Conservation (phyloP, 805 yeast genomes). For the Ogataea philodendri region DNA sequence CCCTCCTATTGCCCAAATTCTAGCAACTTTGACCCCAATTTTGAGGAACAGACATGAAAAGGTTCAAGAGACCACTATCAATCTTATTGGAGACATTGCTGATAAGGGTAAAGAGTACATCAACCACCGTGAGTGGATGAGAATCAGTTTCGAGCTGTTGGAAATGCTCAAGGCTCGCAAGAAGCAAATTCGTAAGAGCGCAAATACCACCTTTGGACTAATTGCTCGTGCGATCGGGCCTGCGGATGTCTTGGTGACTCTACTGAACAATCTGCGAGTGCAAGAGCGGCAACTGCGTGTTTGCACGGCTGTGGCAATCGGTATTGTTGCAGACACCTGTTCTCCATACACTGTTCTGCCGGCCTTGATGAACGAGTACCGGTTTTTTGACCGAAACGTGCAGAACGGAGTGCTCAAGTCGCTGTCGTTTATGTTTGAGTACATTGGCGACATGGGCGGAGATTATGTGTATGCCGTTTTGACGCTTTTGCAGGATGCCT, state of each 20-base stretch:
- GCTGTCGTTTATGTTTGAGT: constrained; percentile 86
- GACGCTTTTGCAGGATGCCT: constrained; percentile 82
- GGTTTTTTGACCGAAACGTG: constrained; percentile 87
- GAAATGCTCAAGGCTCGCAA: constrained; percentile 84
- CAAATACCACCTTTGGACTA: constrained; percentile 87
- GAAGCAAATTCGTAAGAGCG: constrained; percentile 74
- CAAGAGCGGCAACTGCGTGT: constrained; percentile 96
- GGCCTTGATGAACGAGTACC: constrained; percentile 91
- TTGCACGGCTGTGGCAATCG: constrained; percentile 97
- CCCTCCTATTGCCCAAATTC: constrained; percentile 78
- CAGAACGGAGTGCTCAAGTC: constrained; percentile 96
- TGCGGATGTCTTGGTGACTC: constrained; percentile 82
- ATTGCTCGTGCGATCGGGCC: constrained; percentile 95
- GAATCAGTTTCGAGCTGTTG: constrained; percentile 85
- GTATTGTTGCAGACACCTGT: constrained; percentile 91
- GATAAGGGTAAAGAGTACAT: constrained; percentile 75
- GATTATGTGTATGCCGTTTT: constrained; percentile 80
- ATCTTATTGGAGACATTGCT: constrained; percentile 79
- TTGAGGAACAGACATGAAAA: constrained; percentile 84
- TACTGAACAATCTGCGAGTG: constrained; percentile 79
- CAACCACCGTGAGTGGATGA: constrained; percentile 95
- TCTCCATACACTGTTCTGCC: constrained; percentile 92
- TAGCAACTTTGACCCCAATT: constrained; percentile 90
- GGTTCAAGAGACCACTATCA: constrained; percentile 82
- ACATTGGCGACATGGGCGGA: constrained; percentile 73